phyloP scores from a whole-genome alignment of 306 rosid species.

The Lupinus albus region DNA sequence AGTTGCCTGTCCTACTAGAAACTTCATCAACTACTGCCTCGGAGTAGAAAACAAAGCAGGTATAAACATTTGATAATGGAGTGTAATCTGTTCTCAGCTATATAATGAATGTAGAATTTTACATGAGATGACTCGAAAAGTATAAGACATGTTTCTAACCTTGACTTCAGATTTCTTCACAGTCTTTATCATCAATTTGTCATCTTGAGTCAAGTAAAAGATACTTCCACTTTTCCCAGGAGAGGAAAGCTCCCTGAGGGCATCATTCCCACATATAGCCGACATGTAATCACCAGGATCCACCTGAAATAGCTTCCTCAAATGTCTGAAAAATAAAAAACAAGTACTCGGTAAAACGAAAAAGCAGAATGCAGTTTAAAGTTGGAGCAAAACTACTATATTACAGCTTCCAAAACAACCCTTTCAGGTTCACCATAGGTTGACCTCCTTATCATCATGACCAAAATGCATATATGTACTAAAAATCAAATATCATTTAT shows the following conservation, averaged over 20 bases:
- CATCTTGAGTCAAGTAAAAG: slow-evolving; percentile 96
- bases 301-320: slow-evolving; percentile 64
- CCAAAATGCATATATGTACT: neutral
- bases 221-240: slow-evolving; percentile 96
- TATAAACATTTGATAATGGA: neutral
- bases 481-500: no score
- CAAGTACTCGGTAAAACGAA: slow-evolving; percentile 24
- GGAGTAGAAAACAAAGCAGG: neutral
- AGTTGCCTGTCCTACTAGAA: neutral
- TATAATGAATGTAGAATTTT: neutral
- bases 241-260: slow-evolving; percentile 65
- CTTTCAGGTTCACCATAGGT: neutral
- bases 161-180: slow-evolving; percentile 98
- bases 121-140: slow-evolving; percentile 32
- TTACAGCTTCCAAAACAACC: slow-evolving; percentile 11
- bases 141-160: slow-evolving; percentile 55
- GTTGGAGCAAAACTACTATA: neutral
- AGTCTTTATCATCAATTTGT: slow-evolving; percentile 92
- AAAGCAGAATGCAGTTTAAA: neutral
- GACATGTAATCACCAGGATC: slow-evolving; percentile 60
- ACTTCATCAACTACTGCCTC: neutral
- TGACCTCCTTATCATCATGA: neutral
- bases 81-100: neutral
- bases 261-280: slow-evolving; percentile 56
- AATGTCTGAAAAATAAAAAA: slow-evolving; percentile 60